These are phyloP conservation scores for Candida succiphila DNA, from an alignment of 805 yeast genomes.

Conservation along the genomic window DNA sequence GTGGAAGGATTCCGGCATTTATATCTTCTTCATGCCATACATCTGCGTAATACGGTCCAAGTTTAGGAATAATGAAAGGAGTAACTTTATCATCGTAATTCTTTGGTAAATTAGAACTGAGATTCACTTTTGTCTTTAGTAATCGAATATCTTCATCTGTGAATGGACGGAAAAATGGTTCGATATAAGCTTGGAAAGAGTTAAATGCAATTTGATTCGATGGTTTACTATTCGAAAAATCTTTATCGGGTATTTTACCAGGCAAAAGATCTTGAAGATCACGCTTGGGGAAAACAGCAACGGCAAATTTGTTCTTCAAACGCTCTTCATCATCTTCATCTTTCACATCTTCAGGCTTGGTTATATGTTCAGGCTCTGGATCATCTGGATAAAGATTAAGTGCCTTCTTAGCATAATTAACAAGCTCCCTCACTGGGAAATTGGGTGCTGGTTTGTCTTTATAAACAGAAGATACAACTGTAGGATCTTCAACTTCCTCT, in stretches of 20 bases:
- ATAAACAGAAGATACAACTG: conserved; percentile 36
- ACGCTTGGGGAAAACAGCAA: conserved; percentile 77
- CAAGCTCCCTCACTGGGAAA: conserved; percentile 12
- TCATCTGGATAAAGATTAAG: conserved; percentile 20
- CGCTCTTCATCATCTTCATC: conserved; percentile 63
- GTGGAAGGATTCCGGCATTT: conserved; percentile 8
- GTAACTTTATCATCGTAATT: conserved; percentile 55
- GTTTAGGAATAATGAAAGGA: conserved; percentile 75
- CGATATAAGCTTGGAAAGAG: conserved; percentile 78
- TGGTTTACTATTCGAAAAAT: conserved; percentile 76
- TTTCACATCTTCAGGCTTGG: conserved; percentile 50
- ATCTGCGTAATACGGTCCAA: conserved; percentile 77
- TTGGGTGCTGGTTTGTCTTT: conserved; percentile 4
- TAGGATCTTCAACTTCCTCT: conserved; percentile 5
- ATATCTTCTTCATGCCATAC: conserved; percentile 81
- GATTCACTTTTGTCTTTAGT: conserved; percentile 48
- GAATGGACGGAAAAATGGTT: conserved; percentile 71
- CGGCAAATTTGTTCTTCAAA: conserved; percentile 70
- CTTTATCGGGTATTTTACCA: conserved; percentile 80
- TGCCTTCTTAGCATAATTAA: conserved; percentile 10
- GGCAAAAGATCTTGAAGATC: conserved; percentile 73
- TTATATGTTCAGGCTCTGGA: conserved; percentile 69
- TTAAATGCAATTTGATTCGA: conserved; percentile 86
- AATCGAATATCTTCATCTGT: conserved; percentile 76
- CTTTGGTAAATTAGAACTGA: conserved; percentile 37